Percentiles rank a stretch among this genome's conserved stretches.
Conservation (phyloP, 345 rosid genomes). For the Durio zibethinus region DNA sequence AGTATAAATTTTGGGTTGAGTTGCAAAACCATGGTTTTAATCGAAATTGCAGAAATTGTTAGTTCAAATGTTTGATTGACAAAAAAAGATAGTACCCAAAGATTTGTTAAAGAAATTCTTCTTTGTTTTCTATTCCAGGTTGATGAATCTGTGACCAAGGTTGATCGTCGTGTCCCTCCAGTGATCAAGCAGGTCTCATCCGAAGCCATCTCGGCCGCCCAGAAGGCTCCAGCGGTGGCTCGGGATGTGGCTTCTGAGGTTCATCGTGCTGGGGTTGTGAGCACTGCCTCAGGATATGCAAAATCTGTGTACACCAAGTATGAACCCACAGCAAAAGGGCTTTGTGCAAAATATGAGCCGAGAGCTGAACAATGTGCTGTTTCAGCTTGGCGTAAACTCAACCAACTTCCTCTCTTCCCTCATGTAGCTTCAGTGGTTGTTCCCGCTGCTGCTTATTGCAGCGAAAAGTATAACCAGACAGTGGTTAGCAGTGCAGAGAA, state of each 20-base stretch:
- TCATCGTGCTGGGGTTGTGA: conserved; percentile 58
- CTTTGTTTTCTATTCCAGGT: conserved; percentile 43
- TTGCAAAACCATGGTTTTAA: not conserved
- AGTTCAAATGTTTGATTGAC: not conserved
- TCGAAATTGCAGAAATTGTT: not conserved
- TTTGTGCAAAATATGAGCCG: conserved; percentile 75
- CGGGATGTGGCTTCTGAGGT: conserved; percentile 61
- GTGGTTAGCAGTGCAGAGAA: conserved; percentile 66
- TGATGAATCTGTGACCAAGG: conserved; percentile 54
- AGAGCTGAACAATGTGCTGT: conserved; percentile 75
- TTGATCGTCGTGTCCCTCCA: conserved; percentile 70
- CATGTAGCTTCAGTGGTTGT: conserved; percentile 65
- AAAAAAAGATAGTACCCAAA: not conserved
- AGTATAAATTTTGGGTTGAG: not conserved
- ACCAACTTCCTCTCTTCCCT: conserved; percentile 79
- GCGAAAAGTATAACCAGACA: conserved; percentile 76
- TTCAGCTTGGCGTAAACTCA: conserved; percentile 78
- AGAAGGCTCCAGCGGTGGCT: conserved; percentile 65
- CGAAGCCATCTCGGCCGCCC: conserved; percentile 68
- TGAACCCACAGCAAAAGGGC: conserved; percentile 71
- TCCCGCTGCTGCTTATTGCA: conserved; percentile 76
- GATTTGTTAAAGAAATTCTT: not conserved
- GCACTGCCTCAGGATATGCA: conserved; percentile 68
- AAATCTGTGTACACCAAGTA: conserved; percentile 52
- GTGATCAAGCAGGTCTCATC: conserved; percentile 68